Percentiles rank a stretch among this genome's conserved stretches.
Evolutionary conservation across 352 stramenopile genomes (phyloP).

Genomic region (Globisporangium paroecandrum): DNA sequence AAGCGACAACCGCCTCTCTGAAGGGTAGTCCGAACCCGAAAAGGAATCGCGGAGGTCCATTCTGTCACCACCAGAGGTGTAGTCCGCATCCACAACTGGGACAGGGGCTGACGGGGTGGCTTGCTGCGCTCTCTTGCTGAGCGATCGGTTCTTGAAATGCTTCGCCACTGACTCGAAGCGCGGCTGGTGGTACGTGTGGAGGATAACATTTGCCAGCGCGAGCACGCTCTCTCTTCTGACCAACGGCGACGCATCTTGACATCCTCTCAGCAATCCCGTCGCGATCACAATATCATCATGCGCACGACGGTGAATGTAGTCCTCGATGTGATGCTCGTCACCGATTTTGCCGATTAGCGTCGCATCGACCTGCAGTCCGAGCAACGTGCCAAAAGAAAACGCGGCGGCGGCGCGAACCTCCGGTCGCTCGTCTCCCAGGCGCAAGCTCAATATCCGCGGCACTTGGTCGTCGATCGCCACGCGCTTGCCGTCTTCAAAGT

Average conservation of each 20-base stretch:
- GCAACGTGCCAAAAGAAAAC: conserved; percentile 91
- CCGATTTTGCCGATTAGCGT: conserved; percentile 45
- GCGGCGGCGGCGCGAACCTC: conserved; percentile 91
- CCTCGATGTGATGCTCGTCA: conserved; percentile 46
- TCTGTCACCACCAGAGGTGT: background rate
- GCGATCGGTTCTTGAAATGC: conserved; percentile 64
- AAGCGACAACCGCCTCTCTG: conserved; percentile 10
- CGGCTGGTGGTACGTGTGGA: conserved; percentile 85
- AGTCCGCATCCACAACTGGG: conserved; percentile 1
- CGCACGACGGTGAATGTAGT: conserved; percentile 54
- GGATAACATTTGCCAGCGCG: conserved; percentile 76
- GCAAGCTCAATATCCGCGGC: conserved; percentile 74
- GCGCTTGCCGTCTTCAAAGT: conserved; percentile 87
- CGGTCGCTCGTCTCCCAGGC: conserved; percentile 82
- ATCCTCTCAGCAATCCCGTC: conserved; percentile 62
- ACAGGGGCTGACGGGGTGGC: background rate
- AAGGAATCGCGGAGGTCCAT: background rate
- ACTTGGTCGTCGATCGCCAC: conserved; percentile 83
- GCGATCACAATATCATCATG: conserved; percentile 71
- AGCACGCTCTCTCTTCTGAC: conserved; percentile 83
- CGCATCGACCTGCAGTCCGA: conserved; percentile 78
- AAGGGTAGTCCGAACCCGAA: background rate
- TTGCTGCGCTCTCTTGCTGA: conserved; percentile 12
- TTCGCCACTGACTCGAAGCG: conserved; percentile 83
- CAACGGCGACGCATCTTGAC: conserved; percentile 78